Base-by-base conservation (phyloP, 371 early-diverging fungal species). In the Umbelopsis sp. region DNA sequence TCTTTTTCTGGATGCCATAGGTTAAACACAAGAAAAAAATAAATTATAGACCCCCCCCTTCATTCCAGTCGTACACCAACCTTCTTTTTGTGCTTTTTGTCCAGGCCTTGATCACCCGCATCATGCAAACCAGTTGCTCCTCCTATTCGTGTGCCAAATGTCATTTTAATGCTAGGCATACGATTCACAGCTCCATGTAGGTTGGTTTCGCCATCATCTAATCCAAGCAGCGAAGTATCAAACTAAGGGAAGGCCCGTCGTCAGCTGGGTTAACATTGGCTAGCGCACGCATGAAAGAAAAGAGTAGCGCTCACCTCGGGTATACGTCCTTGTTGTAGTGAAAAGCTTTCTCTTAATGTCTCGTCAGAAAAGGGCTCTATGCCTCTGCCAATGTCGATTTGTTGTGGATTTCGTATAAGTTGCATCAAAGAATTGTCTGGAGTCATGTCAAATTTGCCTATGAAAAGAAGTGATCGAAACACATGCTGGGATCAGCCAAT, bases 11-110 rank as follows among this genome's bases (percentile, higher is more conserved):
- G 53, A 64, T 16, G 41, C 35, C 1, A 41, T 12, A 41, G 7
- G 41, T 41, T 41, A 41, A 41, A 41, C 12, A 41, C 10, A 10
- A 10, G 41, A 41, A 41, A 41, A 41, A 41, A 41, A 41, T 5
- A 41, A 41, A 7, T 41, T 7, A 10, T 38, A 38, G 10, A 0
- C 41, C 41, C 41, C 7, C 41, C 7, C 41, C 41, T 10, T 41
- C 41, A 41, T 1, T 12, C 7, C 41, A 41, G 12, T 41, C 41
- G 7, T 16, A 48, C n/a, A 11, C 66, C 63, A 79, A 85, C 88
- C 88, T 88, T 88, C 70, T 88, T 88, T 69, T 88, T 88, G 70
- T 85, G 88, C 70, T 69, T 80, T 69, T 80, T 78, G 67, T 88
- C 86, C 20, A 82, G 69, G 20, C 82, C 79, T 10, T 73, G 69